Evolutionary conservation across 2,329 filamentous ascomycete species (phyloP).

Genomic region (Knoxdaviesia proteae): DNA sequence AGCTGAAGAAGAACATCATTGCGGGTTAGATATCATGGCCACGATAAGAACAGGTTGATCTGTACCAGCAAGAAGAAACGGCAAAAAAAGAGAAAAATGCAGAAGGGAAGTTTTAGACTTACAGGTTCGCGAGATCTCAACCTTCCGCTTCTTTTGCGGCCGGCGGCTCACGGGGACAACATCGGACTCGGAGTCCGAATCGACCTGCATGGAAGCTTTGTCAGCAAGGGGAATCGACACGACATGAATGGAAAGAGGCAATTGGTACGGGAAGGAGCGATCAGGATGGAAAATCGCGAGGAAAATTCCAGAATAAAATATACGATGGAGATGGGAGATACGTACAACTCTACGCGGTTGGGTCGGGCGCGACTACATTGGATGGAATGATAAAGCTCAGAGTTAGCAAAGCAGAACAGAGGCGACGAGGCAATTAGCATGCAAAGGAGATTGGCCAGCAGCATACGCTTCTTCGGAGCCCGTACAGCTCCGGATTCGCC

Average conservation of each 20-base stretch:
- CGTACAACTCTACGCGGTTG: slow-evolving; percentile 37
- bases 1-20: slow-evolving; percentile 16
- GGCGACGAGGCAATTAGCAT: no score
- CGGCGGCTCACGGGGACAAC: slow-evolving; percentile 35
- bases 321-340: slow-evolving; percentile 3
- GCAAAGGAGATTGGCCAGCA: slow-evolving; percentile 1
- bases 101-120: slow-evolving; percentile 11
- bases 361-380: slow-evolving; percentile 29
- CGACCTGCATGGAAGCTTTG: slow-evolving; percentile 15
- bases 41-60: neutral
- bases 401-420: slow-evolving; percentile 1
- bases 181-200: slow-evolving; percentile 42
- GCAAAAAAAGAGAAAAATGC: no score
- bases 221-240: slow-evolving; percentile 7
- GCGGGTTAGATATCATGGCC: slow-evolving; percentile 5
- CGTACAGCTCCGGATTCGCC: slow-evolving; percentile 87
- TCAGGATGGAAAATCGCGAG: no score
- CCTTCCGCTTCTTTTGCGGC: slow-evolving; percentile 46
- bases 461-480: slow-evolving; percentile 74
- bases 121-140: slow-evolving; percentile 44
- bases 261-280: no score
- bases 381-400: slow-evolving; percentile 1
- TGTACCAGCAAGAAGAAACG: no score
- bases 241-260: neutral
- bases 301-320: no score